Base-by-base conservation (phyloP, 257 asterid genomes). In the Lycium ferocissimum region DNA sequence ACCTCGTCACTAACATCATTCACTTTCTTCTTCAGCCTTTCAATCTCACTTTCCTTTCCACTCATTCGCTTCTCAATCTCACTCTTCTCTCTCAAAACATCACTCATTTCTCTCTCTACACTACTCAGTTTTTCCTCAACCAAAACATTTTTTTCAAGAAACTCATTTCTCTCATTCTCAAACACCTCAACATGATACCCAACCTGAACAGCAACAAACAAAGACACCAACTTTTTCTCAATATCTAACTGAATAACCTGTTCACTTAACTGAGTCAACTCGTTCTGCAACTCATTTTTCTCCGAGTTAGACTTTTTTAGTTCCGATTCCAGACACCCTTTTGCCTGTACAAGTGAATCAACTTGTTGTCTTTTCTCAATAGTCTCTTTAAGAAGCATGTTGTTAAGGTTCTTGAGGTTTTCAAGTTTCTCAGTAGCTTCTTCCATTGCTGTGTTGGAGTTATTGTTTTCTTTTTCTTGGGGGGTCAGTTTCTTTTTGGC, bases 331-430 rank as follows among this genome's bases (percentile, higher is more conserved):
- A 95, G 79, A 53, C 84, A 87, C 61, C 72, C 88, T 12, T 90
- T 93, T 0, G 90, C 86, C 70, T 85, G 89, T 63, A 63, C 53
- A 11, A 94, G 94, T 54, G 95, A 85, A 9, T 88, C 94, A 84
- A 95, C 93, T 88, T 88, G 92, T 82, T 92, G 91, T 67, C 98
- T 95, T 66, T 94, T 92, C 87, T 91, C 96, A 67, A 87, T 35
- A 2, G 93, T 88, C 91, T 94, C 94, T 90, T 89, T 92, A 4
- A 95, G 87, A 63, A 95, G 97, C 85, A 88, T 88, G 38, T 70
- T 89, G 49, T 95, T 95, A 35, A 95, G 92, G 3, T 93, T 87
- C 85, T 92, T 95, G 73, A 95, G 92, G 67, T 54, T 90, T 71
- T 93, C 93, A 15, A 91, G 67, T 84, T 92, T 91, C 84, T 87